Evolutionary conservation across 2,329 filamentous ascomycete genomes (phyloP), one percentile per base, ranked within the genome.

Genomic region (Aspergillus ustus): DNA sequence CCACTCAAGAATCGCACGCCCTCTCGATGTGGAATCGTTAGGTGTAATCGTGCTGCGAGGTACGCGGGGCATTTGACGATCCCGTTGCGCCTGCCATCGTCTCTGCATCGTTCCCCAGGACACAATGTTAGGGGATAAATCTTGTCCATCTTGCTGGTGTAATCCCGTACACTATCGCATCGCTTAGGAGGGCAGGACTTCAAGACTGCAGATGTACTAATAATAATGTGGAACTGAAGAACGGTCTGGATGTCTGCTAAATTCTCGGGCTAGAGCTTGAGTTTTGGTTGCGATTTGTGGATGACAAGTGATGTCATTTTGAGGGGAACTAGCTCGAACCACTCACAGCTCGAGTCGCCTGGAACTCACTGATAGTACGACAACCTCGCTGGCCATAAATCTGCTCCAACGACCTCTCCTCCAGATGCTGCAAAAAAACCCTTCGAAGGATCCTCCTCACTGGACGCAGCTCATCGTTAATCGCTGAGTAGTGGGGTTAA

Each of bases 221-320:
- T 40, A 11, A 5, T 15, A 40, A 11, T 15, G 34, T 40, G 11
- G 11, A 40, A 40, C 28, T 51, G 11, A 29, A 31, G 25, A 29
- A 31, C 45, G 48, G 15, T 34, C 50, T 52, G 31, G 50, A 34
- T 34, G 28, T 29, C 15, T 29, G 9, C 19, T 22, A 19, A 40
- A 25, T 9, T 25, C 28, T 22, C 6, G 15, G n/a, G 22, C 19
- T 19, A 56, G 20, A 25, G 43, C 4, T 50, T 22, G 46, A 50
- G 8, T 19, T n/a, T 29, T 31, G 48, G 8, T n/a, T 44, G 45
- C 22, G 44, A 54, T 50, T 51, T 44, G 45, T 31, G 28, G 43
- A 13, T 34, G 37, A 19, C 43, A 29, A 54, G 45, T 61, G 59
- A 61, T 61, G 59, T 61, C 59, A 61, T 61, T 29, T 54, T 50